Base-by-base conservation (phyloP, 129 eudicot species). In the Sambucus nigra region DNA sequence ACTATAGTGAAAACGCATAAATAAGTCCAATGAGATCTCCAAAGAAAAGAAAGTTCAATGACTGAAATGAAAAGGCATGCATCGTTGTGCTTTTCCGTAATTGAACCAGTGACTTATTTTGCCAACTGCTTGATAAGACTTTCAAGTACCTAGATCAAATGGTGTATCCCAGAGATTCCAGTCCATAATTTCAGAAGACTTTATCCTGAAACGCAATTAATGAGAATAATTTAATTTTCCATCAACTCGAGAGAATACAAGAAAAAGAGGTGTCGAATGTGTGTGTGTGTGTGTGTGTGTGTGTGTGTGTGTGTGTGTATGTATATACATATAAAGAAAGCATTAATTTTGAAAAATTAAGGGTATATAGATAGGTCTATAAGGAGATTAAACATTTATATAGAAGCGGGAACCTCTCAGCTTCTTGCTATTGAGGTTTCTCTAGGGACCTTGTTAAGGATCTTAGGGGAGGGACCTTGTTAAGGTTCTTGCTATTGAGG, bases 141-240 rank as follows among this genome's bases (percentile, higher is more conserved):
- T 12, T 22, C 63, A 21, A 21, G 14, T 28, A 84, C 74, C 81
- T 70, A 65, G 62, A 65, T 40, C 66, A 54, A 55, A 45, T 32
- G 74, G 68, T 38, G 82, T 61, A 71, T 53, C 83, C 78, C 86
- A 69, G 19, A 73, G 73, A 59, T 47, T 60, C 53, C 65, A 68
- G 64, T 77, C 91, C 91, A 81, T 85, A 22, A 17, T 53, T 48
- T 66, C 53, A 55, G 55, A 16, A 57, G 55, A 51, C 18, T 47
- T 54, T 20, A 39, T 22, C 68, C 72, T 60, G 55, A 45, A 47
- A 42, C 25, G 50, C 25, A 63, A 22, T 11, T 47, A n/a, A 45
- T 21, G 56, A 47, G n/a, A 47, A 33, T 53, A 31, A 23, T 23
- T 20, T 7, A 42, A 35, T 57, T 57, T 47, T 29, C 3, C 41